Evolutionary conservation across 257 asterid species (phyloP), one percentile per base, ranked within the genome.

Genomic region (Ilex asprella): DNA sequence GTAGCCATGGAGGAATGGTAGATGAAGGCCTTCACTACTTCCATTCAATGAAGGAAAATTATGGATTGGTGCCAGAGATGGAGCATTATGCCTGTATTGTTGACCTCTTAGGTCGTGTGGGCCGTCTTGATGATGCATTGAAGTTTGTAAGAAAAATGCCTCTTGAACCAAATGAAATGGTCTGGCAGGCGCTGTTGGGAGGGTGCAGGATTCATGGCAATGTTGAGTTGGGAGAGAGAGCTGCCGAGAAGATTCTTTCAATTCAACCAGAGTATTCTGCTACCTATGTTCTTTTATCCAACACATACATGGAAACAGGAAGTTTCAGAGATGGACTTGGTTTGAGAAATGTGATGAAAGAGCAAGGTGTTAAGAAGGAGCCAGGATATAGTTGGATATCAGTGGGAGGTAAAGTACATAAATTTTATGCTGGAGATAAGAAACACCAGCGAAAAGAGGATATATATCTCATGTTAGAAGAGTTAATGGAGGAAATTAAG

Each of bases 1-100:
- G 84, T 54, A 80, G 83, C 75, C 86, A 78, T 80, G 81, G 78
- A 50, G 90, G 85, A 44, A 73, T 83, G 39, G 73, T 83, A 12
- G 72, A 80, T 30, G 84, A 80, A 66, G 89, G 89, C 30, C 79
- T 83, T 55, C 54, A 59, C 10, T 74, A 60, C 39, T 78, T 80
- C 69, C 16, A 75, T 64, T 74, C 84, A 8, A 78, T 80, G 84
- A 75, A 68, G 46, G 70, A 59, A 65, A 52, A 57, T 11, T 78
- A 70, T 13, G 75, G 66, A 57, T 30, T 81, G 73, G 65, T 76
- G 29, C 85, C 87, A 53, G 65, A 70, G 53, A 73, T 72, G 81
- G 81, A 80, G 62, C 85, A 78, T 63, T 78, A 78, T 63, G 83
- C 86, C 53, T 83, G 78, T 72, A 68, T 76, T 29, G 81, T 83